Conservation (phyloP, 768 basidiomycete species). For the Boletus eberwhitei region DNA sequence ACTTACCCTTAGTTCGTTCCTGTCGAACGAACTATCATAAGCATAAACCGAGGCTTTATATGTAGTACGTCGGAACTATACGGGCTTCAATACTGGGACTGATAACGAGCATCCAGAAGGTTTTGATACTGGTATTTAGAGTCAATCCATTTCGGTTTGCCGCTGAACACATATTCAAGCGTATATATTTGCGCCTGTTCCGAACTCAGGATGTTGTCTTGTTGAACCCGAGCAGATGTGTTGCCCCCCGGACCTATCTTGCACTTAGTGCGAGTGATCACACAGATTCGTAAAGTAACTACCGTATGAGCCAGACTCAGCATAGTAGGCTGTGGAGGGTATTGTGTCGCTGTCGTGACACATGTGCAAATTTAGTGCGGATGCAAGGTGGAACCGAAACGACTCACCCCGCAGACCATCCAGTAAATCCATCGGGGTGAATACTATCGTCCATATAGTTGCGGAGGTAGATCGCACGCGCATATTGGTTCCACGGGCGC, state of each 20-base stretch:
- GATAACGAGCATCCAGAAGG: neutral
- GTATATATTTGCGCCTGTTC: constrained; percentile 32
- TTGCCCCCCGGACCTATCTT: constrained; percentile 52
- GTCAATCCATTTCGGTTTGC: constrained; percentile 55
- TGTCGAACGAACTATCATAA: neutral
- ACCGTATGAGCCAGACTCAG: constrained; percentile 56
- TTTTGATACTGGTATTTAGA: constrained; percentile 36
- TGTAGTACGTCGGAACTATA: neutral
- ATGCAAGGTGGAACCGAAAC: neutral
- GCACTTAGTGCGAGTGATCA: neutral
- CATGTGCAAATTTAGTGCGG: neutral
- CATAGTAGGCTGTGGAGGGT: constrained; percentile 53
- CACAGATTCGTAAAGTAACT: neutral
- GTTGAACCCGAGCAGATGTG: constrained; percentile 38
- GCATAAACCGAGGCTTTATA: neutral
- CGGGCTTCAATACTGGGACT: neutral
- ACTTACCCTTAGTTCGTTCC: neutral
- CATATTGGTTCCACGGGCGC: constrained; percentile 62
- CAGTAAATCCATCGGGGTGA: constrained; percentile 46
- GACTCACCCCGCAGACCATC: constrained; percentile 35
- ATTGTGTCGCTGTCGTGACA: constrained; percentile 44
- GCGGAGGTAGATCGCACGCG: constrained; percentile 49
- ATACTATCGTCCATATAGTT: constrained; percentile 61
- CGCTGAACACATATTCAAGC: constrained; percentile 50
- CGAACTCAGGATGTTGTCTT: constrained; percentile 45